These are phyloP conservation scores for Vitis rotundifolia DNA, from an alignment of 164 flowering plant species.

Conservation along the genomic window DNA sequence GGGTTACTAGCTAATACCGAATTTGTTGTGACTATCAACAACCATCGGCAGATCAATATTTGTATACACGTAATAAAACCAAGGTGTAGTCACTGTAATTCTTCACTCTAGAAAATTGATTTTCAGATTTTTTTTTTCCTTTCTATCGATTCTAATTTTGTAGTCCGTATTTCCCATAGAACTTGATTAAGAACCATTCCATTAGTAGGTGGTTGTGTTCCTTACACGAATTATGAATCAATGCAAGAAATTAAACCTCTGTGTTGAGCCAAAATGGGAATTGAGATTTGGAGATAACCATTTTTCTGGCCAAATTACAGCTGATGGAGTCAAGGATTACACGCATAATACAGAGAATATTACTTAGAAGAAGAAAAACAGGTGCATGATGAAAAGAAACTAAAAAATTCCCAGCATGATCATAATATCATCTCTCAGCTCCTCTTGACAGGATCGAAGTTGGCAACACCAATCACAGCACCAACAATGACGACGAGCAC, in stretches of 20 bases:
- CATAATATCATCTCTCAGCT: slow-evolving; percentile 24
- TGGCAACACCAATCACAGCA: slow-evolving; percentile 74
- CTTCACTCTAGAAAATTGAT: not conserved
- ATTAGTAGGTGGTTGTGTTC: not conserved
- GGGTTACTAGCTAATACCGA: not conserved
- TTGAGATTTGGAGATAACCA: slow-evolving; percentile 1
- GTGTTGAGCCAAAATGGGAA: slow-evolving; percentile 1
- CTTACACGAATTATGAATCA: too few relatives aligned
- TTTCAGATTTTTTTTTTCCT: not conserved
- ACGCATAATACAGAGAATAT: slow-evolving; percentile 10
- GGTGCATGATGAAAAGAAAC: slow-evolving; percentile 1
- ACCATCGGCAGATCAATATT: not conserved
- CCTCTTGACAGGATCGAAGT: slow-evolving; percentile 86
- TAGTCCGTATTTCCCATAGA: too few relatives aligned
- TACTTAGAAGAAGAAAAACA: slow-evolving; percentile 6
- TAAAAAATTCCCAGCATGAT: not conserved
- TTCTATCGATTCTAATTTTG: not conserved
- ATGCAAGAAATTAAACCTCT: not conserved
- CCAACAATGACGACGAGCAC: slow-evolving; percentile 57
- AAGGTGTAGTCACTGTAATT: not conserved
- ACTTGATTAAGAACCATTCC: too few relatives aligned
- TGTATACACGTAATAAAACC: not conserved
- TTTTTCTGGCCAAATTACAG: slow-evolving; percentile 9
- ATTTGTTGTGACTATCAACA: not conserved
- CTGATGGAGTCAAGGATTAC: slow-evolving; percentile 8